phyloP scores from a whole-genome alignment of 2,329 filamentous ascomycete genomes.

The Colletotrichum ledebouriae region DNA sequence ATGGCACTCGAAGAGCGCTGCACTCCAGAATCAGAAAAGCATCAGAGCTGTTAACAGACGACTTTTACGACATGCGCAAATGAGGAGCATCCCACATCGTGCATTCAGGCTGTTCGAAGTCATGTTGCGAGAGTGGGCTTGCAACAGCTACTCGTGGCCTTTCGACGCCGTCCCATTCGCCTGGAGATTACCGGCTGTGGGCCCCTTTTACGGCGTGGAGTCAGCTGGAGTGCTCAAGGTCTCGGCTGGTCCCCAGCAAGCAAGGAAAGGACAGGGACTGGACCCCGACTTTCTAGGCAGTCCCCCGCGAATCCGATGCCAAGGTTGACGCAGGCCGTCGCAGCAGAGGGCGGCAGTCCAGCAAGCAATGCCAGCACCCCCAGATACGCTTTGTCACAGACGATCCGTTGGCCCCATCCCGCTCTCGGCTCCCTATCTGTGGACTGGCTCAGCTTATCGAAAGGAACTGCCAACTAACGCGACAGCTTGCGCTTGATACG shows the following conservation, averaged over 20 bases:
- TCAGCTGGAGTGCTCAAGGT: constrained; percentile 1
- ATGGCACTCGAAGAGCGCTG: constrained; percentile 26
- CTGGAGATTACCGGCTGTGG: constrained; percentile 34
- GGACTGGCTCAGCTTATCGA: constrained; percentile 17
- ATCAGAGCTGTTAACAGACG: constrained; percentile 31
- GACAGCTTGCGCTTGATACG: constrained; percentile 8
- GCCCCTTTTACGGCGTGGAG: constrained; percentile 21
- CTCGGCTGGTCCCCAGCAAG: constrained; percentile 32
- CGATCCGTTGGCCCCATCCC: constrained; percentile 22
- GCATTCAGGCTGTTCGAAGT: constrained; percentile 33
- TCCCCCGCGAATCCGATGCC: constrained; percentile 40
- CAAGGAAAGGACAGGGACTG: constrained; percentile 39
- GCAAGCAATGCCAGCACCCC: constrained; percentile 5
- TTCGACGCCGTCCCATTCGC: constrained; percentile 56
- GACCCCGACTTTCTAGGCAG: constrained; percentile 32
- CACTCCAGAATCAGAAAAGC: constrained; percentile 10
- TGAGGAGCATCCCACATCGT: constrained; percentile 29
- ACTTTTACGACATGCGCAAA: constrained; percentile 19
- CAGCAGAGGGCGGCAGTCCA: constrained; percentile 17
- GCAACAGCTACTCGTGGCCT: constrained; percentile 53
- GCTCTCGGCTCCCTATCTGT: constrained; percentile 31
- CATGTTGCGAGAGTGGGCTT: constrained; percentile 18
- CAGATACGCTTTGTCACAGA: constrained; percentile 41
- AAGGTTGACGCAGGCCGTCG: constrained; percentile 34
- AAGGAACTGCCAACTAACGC: constrained; percentile 16